Evolutionary conservation across 2,329 filamentous ascomycete species (phyloP), one percentile per base, ranked within the genome.

Genomic region (Fusarium sp.): DNA sequence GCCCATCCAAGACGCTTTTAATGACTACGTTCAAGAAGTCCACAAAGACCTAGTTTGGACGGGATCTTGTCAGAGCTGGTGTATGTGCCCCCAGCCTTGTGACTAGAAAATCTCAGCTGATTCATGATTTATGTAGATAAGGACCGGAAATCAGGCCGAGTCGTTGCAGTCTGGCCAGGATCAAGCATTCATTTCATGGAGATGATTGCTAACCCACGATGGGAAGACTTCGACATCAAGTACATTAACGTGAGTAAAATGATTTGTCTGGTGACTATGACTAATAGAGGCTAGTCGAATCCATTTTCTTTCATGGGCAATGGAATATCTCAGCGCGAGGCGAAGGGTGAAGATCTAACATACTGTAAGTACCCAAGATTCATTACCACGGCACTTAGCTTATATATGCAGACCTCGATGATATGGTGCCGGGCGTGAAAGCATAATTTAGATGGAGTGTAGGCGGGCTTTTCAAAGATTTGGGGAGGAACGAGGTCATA

Each of bases 221-320:
- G 52, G 36, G 52, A 56, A 56, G 52, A 56, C 24, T 56, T 56
- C 11, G 39, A 56, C 7, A 56, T 56, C 17, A 28, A 56, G 15
- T 56, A 56, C 11, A 42, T 24, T 5, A 41, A 56, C 3, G 52
- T 56, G 14, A 41, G 52, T 24, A 15, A 13, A 14, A 12, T 14
- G 14, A 18, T 3, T 0, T 3, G 0, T n/a, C 2, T 8, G 7
- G 7, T 5, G 18, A 41, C 1, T 1, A 14, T 31, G 24, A 6
- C 36, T 55, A 7, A 55, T 6, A 0, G 9, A 12, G 1, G 5
- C 8, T 6, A 55, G 36, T n/a, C 36, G 3, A 55, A 55, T 22
- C 35, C 35, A 1, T 55, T 55, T n/a, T 28, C 14, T 1, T 55
- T 55, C 4, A 41, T 55, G 52, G 52, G 52, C 5, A 55, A 41